phyloP scores from a whole-genome alignment of 164 flowering plant genomes.

The Sedum album region DNA sequence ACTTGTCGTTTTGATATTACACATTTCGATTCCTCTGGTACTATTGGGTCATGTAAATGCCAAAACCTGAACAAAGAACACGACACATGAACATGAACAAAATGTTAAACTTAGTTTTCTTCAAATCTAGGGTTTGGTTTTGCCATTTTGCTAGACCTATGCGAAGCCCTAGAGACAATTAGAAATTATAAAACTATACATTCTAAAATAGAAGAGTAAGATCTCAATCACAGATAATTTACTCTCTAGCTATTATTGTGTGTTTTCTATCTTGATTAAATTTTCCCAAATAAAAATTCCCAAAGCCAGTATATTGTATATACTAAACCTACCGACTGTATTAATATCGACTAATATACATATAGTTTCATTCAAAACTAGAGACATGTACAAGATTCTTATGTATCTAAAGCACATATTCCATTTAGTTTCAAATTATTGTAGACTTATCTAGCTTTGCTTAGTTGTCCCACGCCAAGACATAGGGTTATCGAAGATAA shows the following conservation, averaged over 20 bases:
- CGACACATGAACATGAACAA: not conserved
- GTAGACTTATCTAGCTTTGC: not conserved
- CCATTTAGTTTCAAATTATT: not conserved
- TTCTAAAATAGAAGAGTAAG: not conserved
- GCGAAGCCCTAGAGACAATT: not conserved
- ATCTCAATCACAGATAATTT: not conserved
- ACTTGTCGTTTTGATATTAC: slow-evolving; percentile 1
- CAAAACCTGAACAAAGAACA: not conserved
- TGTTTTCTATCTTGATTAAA: not conserved
- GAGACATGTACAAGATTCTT: not conserved
- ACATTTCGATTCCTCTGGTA: slow-evolving; percentile 6
- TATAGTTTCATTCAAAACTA: no score
- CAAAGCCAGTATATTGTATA: no score
- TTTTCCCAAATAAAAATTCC: no score
- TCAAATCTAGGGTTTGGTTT: slow-evolving; percentile 2
- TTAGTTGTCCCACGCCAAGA: not conserved
- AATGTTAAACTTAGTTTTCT: not conserved
- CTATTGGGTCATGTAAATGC: slow-evolving; percentile 1
- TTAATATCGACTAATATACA: no score
- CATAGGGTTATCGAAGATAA: not conserved
- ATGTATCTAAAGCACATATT: not conserved
- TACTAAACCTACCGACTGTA: no score
- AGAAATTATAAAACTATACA: not conserved
- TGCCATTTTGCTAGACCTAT: not conserved
- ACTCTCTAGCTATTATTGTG: not conserved